A percentile compares a stretch with the other conserved stretches of the same genome.
Evolutionary conservation across 2,329 filamentous ascomycete genomes (phyloP).

Genomic region (Aspergillus phoenicis): DNA sequence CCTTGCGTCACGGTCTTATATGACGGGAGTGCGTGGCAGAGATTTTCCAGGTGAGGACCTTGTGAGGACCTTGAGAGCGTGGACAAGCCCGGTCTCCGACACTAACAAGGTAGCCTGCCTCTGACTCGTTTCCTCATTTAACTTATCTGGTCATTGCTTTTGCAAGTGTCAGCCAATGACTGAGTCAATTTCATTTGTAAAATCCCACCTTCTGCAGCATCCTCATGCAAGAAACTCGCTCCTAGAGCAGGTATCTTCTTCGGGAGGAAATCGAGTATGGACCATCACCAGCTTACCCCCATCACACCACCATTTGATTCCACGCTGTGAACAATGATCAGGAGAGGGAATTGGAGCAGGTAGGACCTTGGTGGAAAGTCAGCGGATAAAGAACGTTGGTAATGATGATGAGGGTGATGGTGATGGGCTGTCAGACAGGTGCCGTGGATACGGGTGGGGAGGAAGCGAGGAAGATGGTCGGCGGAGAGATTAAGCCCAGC

Average conservation of each 20-base stretch:
- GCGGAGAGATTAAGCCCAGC: not conserved
- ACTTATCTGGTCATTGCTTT: not conserved
- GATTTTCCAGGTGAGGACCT: not conserved
- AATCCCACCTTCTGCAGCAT: not conserved
- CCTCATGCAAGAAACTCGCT: not conserved
- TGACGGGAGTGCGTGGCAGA: not conserved
- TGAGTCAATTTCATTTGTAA: not conserved
- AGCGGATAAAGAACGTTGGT: not conserved
- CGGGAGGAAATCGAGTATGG: not conserved
- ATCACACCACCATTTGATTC: not conserved
- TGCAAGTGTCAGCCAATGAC: not conserved
- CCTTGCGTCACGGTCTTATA: slow-evolving; percentile 5
- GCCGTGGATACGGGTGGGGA: not conserved
- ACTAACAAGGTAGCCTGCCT: not conserved
- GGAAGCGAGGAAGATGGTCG: not conserved
- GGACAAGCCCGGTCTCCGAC: not conserved
- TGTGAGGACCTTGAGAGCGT: slow-evolving; percentile 7
- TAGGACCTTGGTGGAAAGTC: not conserved
- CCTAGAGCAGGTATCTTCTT: not conserved
- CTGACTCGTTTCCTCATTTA: not conserved
- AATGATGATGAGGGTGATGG: not conserved
- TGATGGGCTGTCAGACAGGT: not conserved
- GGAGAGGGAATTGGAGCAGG: not conserved
- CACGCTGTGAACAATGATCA: not conserved
- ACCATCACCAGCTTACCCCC: not conserved